phyloP scores from a whole-genome alignment of 2,329 filamentous ascomycete genomes.

The Zasmidium citrigriseum region DNA sequence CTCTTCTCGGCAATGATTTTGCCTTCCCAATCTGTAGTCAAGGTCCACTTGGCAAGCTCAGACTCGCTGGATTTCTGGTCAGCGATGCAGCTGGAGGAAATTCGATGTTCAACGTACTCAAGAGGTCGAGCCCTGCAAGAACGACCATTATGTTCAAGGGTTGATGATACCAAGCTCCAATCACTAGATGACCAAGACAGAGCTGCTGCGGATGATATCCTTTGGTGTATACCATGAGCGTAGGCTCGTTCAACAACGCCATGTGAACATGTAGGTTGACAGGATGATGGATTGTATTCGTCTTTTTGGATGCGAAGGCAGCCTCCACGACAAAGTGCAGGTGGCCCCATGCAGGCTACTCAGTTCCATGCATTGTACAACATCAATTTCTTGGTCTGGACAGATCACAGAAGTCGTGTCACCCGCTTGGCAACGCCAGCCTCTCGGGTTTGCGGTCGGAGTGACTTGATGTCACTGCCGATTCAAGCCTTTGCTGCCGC shows the following conservation, averaged over 20 bases:
- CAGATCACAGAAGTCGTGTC: no score
- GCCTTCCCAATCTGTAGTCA: neutral
- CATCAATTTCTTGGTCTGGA: no score
- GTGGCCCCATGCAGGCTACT: neutral
- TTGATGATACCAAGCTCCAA: neutral
- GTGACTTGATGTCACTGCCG: no score
- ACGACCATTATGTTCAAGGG: neutral
- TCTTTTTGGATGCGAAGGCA: neutral
- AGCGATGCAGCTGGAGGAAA: neutral
- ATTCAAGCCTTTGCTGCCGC: no score
- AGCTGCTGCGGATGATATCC: neutral
- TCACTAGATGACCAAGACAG: neutral
- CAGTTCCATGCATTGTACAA: neutral
- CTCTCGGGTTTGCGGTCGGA: no score
- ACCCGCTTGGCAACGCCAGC: no score
- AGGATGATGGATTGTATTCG: neutral
- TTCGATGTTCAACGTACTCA: neutral
- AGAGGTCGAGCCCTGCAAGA: neutral
- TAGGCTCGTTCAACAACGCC: neutral
- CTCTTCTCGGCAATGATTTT: neutral
- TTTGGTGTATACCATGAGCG: neutral
- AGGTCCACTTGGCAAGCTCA: neutral
- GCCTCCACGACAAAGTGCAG: neutral
- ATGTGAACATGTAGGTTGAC: neutral
- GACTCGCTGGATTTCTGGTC: neutral